Base-by-base conservation (phyloP, 208 protist genomes). In the Vickermania ingenoplastis region DNA sequence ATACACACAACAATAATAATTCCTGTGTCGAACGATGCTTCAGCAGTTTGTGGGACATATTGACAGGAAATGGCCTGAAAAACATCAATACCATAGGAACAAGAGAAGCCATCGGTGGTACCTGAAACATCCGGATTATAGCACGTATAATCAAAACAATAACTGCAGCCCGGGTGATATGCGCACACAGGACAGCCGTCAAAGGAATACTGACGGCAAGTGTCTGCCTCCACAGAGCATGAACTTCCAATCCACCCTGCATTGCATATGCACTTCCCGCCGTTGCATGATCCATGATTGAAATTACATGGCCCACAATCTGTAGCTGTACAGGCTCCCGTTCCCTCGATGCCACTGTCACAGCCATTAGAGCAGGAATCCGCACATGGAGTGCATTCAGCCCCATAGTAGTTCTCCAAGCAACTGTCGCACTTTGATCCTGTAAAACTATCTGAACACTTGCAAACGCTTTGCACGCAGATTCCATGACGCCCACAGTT, bases 91-190 rank as follows among this genome's bases (percentile, higher is more conserved):
- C 23, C 14, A n/a, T 57, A 11, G 4, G 54, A 58, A 56, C 56
- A 60, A 17, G 56, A 25, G 57, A 63, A 64, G 25, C 54, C 64
- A 56, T 53, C 56, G 17, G 22, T 7, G 28, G 57, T 62, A 5
- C 57, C 64, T 4, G 14, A 53, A 17, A 63, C 50, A 25, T 41
- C 3, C 26, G 21, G 45, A 27, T 51, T 60, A 52, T 50, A 53
- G 36, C 65, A 71, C 49, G 63, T 61, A 23, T 23, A 25, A 51
- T 71, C 65, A 27, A 31, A 41, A 52, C 65, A 71, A 51, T 61
- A 71, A 22, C 25, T 22, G 31, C 65, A 71, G 3, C 13, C 17
- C 13, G 53, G 22, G 13, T 61, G 26, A 13, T 29, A 56, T 31
- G 11, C 24, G 59, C 65, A 71, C 27, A 54, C 26, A n/a, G 28